These are phyloP conservation scores for Ustilago xerochloae DNA, from an alignment of 1,284 basidiomycete genomes.

Conservation along the genomic window DNA sequence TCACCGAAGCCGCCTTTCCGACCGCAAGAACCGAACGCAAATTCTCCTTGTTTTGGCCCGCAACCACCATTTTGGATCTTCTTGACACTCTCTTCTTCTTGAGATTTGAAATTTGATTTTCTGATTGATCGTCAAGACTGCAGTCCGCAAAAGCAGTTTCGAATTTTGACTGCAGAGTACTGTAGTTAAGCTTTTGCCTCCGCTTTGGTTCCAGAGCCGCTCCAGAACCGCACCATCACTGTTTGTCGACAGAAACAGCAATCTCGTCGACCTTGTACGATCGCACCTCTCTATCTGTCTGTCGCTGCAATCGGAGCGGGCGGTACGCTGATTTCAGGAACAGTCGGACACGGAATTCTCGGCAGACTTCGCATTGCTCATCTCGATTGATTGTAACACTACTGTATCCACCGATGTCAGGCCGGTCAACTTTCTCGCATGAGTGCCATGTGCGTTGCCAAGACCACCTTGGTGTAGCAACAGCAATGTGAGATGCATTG, in stretches of 20 bases:
- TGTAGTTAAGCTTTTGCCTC: not conserved
- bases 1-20: slow-evolving; percentile 7
- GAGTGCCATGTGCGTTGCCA: not conserved
- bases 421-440: not conserved
- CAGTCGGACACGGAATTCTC: not conserved
- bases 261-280: no score
- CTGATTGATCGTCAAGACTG: no score
- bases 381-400: no score
- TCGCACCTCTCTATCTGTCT: not conserved
- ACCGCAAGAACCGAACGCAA: slow-evolving; percentile 8
- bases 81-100: not conserved
- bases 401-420: no score
- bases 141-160: slow-evolving; percentile 4
- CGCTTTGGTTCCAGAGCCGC: not conserved
- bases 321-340: not conserved
- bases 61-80: not conserved
- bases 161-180: slow-evolving; percentile 1
- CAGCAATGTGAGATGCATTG: no score
- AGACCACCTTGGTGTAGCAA: no score
- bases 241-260: no score
- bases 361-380: not conserved
- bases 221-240: not conserved
- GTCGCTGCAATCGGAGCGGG: not conserved
- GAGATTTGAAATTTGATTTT: not conserved
- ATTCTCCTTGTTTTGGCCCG: slow-evolving; percentile 5